Percentiles rank a stretch among this genome's conserved stretches.
phyloP scores from a whole-genome alignment of 1,284 basidiomycete species.

The Bondarzewia mesenterica region DNA sequence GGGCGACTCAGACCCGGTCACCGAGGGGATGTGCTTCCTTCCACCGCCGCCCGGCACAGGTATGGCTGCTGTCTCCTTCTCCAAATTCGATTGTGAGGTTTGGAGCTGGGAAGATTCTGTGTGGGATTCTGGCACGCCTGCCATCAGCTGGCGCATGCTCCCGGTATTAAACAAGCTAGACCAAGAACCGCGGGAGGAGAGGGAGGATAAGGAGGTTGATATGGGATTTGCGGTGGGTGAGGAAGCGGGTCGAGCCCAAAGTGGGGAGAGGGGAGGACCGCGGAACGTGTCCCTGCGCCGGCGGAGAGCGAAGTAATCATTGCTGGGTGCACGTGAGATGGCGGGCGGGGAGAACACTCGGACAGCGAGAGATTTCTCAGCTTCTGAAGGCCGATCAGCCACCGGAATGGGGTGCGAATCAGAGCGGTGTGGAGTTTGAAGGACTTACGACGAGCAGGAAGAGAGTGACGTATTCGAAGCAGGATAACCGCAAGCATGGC shows the following conservation, averaged over 20 bases:
- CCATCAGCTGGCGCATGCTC: slow-evolving; percentile 57
- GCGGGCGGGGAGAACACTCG: slow-evolving; percentile 5
- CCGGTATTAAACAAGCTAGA: slow-evolving; percentile 63
- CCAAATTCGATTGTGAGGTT: not conserved
- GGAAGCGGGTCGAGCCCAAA: slow-evolving; percentile 30
- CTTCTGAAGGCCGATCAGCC: slow-evolving; percentile 3
- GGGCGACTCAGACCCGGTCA: slow-evolving; percentile 11
- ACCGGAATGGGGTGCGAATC: not conserved
- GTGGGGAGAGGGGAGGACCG: slow-evolving; percentile 22
- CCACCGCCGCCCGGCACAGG: slow-evolving; percentile 11
- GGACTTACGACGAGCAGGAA: slow-evolving; percentile 21
- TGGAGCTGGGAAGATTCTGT: slow-evolving; percentile 3
- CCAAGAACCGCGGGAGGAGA: slow-evolving; percentile 65
- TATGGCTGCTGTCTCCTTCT: slow-evolving; percentile 6
- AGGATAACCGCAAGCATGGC: slow-evolving; percentile 71
- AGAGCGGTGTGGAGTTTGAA: no score
- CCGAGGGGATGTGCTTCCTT: not conserved
- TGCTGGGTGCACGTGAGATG: slow-evolving; percentile 5
- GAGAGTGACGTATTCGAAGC: slow-evolving; percentile 32
- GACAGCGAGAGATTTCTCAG: not conserved
- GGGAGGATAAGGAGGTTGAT: slow-evolving; percentile 32
- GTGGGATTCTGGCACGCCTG: slow-evolving; percentile 28
- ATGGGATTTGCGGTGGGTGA: slow-evolving; percentile 25
- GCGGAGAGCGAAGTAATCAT: slow-evolving; percentile 8
- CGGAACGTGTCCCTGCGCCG: slow-evolving; percentile 10